Evolutionary conservation across 768 basidiomycete genomes (phyloP).

Genomic region (Coprinopsis strossmayeri): DNA sequence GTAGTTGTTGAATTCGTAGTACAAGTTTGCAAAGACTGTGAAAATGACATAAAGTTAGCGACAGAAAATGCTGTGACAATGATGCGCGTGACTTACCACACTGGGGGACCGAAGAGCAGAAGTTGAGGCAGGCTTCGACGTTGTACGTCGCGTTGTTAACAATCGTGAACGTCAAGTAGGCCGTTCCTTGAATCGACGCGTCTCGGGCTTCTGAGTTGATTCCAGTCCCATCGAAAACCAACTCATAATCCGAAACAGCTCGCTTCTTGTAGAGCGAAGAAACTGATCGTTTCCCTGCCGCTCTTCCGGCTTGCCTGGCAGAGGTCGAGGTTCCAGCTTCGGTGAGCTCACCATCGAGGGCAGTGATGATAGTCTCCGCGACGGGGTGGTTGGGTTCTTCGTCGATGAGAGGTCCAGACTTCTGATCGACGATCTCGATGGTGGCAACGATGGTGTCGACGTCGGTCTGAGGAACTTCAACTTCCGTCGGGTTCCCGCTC

Average conservation of each 20-base stretch:
- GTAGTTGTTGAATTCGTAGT: constrained; percentile 41
- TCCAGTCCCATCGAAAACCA: constrained; percentile 33
- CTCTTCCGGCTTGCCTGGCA: not conserved
- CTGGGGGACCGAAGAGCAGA: constrained; percentile 27
- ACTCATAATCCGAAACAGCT: constrained; percentile 17
- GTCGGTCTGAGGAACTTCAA: too few relatives aligned
- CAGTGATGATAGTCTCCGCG: too few relatives aligned
- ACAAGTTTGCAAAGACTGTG: constrained; percentile 43
- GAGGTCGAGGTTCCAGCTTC: not conserved
- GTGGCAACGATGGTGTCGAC: too few relatives aligned
- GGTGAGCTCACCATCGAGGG: not conserved
- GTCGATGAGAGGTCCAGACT: too few relatives aligned
- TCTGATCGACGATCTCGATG: too few relatives aligned
- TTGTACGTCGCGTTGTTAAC: constrained; percentile 40
- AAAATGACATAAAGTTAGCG: not conserved
- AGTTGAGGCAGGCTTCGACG: constrained; percentile 34
- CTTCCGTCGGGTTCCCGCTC: too few relatives aligned
- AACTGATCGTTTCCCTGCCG: not conserved
- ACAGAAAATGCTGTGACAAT: not conserved
- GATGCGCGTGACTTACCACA: constrained; percentile 31
- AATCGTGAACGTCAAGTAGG: constrained; percentile 41
- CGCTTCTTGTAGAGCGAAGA: not conserved
- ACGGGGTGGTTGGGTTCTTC: too few relatives aligned
- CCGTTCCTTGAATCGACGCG: constrained; percentile 40
- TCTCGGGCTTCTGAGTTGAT: constrained; percentile 28